Evolutionary conservation across 2,329 filamentous ascomycete genomes (phyloP), one percentile per base, ranked within the genome.

Genomic region (Fusarium sp.): DNA sequence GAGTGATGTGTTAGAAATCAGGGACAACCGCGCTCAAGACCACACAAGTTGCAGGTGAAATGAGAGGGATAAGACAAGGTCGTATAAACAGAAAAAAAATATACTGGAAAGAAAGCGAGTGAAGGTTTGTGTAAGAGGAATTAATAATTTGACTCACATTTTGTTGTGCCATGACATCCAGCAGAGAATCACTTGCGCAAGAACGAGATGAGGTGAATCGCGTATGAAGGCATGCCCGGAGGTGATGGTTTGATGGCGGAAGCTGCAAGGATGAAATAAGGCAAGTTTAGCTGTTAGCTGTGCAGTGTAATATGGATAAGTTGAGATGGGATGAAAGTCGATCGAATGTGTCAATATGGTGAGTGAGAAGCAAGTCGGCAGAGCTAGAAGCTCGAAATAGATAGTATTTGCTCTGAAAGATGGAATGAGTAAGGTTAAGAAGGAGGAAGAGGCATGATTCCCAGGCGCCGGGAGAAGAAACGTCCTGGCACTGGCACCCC

Each of bases 91-190:
- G 61, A 58, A 68, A 54, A 64, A 27, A 67, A 20, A 44, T 54
- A 22, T 46, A 48, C 57, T 46, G 65, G 46, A 49, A 55, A 61
- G 64, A 46, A 69, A 65, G 57, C 62, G 66, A 74, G 66, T 70
- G 60, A 58, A 62, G 69, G 69, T 58, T 56, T 68, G 58, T 52
- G 55, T 46, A 57, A 59, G 45, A 62, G 58, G 58, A 44, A 57
- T 52, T 58, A 49, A 45, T 34, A 54, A 53, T 47, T 61, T n/a
- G 20, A 72, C 79, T 76, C 65, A 81, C 80, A 79, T 75, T 80
- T 75, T 78, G 78, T 73, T 81, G 80, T 70, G 80, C 80, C 80
- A 81, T 81, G 76, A 72, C 77, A 77, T 72, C 54, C 76, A 76
- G 64, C 70, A 65, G 55, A 62, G 74, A 72, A 76, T 75, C 78